Evolutionary conservation across 1,284 basidiomycete species (phyloP), one percentile per base, ranked within the genome.

Genomic region (Dichomitus squalens): DNA sequence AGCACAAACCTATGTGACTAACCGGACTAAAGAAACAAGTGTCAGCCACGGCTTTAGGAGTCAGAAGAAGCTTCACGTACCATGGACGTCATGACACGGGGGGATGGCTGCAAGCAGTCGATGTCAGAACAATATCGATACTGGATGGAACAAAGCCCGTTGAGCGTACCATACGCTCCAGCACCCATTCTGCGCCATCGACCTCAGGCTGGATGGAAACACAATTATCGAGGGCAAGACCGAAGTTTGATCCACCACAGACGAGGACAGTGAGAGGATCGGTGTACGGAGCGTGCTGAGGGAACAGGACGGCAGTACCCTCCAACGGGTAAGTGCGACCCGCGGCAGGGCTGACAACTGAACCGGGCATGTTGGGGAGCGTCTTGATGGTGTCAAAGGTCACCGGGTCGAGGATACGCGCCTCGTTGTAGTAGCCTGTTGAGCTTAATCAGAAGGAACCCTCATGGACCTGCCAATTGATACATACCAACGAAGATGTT

Each of bases 311-410:
- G 0, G 85, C 82, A 1, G 88, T 79, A 8, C 88, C 90, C 67
- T 88, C 85, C 67, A 90, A 77, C 1, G 92, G 92, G 64, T 93
- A 94, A 2, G 87, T 88, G 23, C 92, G 83, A 29, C 90, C 89
- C 16, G 76, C 87, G 2, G 25, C 44, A 70, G 89, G 86, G 59
- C 89, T 85, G 61, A 86, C 88, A n/a, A 92, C 89, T 0, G 85
- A 78, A 0, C 83, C 88, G 1, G 92, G 90, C 55, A 90, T 82
- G 61, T 89, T 86, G 7, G 90, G 90, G 1, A 93, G 72, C 11
- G 77, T 72, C 4, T 71, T 74, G 52, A 84, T 70, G 0, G 89
- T 91, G 23, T 77, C 70, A 61, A 91, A 88, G 0, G 81, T 88
- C 4, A 69, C 73, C 0, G 86, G 83, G 59, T 92, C 80, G 14